Base-by-base conservation (phyloP, 2,329 filamentous ascomycete species). In the Teratosphaeria zuluensis region DNA sequence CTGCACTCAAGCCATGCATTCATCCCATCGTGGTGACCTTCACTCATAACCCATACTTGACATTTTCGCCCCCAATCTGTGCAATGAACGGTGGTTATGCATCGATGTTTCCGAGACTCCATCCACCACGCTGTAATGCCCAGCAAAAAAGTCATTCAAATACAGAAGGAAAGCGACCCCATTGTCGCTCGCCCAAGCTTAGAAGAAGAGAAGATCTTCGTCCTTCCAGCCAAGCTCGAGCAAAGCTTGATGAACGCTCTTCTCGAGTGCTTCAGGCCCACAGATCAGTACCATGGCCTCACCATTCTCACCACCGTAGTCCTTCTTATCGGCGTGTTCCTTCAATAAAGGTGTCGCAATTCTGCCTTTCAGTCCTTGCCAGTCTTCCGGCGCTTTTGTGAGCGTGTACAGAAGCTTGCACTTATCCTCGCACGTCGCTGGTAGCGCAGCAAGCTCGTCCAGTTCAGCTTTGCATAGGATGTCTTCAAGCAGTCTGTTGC, bases 381-480 rank as follows among this genome's bases (percentile, higher is more conserved):
- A 96, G 0, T 75, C 73, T 0, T 83, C 79, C 0, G 77, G 73
- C 0, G 84, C 84, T 56, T 84, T 76, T 1, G 84, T 88, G 31
- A 96, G 78, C 0, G 86, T 86, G 70, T 95, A 83, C 5, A 90
- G 65, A 12, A 95, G 70, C 58, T 78, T 81, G 63, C 84, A 90
- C 65, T 80, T 80, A 3, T 81, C 76, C 19, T 53, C 28, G 42
- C 42, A 21, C n/a, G 42, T 5, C 21, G 73, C 70, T 56, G 86
- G 83, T 0, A 74, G 75, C 2, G 65, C 71, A 0, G 79, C 80
- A 66, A 91, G 79, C 0, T 60, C 69, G 68, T 95, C 90, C 2
- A 96, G 77, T 59, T 95, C 88, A 1, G 78, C 74, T 61, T 81
- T 83, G 68, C 88, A 91, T 0, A 96, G 77, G n/a, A 96, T 95